phyloP scores from a whole-genome alignment of 495 filamentous ascomycete genomes.

The Oleoguttula mirabilis region DNA sequence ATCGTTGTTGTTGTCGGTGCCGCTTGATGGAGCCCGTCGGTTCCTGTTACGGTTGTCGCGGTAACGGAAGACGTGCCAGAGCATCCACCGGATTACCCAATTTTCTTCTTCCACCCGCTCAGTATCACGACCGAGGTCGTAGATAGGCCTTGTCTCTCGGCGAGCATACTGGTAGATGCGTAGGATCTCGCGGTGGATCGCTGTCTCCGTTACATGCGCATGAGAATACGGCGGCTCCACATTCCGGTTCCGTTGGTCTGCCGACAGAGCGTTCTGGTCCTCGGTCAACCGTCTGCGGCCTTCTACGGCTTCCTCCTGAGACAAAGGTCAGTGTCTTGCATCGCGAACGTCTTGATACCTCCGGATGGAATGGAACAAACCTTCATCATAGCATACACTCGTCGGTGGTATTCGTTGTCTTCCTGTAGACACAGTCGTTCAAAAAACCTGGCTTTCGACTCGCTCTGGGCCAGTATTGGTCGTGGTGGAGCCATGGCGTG shows the following conservation, averaged over 20 bases:
- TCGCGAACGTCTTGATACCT: too few relatives aligned
- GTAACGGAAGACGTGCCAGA: slow-evolving; percentile 34
- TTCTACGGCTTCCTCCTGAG: slow-evolving; percentile 27
- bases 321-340: too few relatives aligned
- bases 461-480: slow-evolving; percentile 20
- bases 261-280: slow-evolving; percentile 17
- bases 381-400: slow-evolving; percentile 25
- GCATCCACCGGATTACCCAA: slow-evolving; percentile 30
- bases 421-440: slow-evolving; percentile 22
- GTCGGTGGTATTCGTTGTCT: slow-evolving; percentile 16
- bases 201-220: slow-evolving; percentile 28
- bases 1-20: slow-evolving; percentile 2
- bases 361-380: too few relatives aligned
- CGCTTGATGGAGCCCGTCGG: slow-evolving; percentile 2
- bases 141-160: slow-evolving; percentile 18
- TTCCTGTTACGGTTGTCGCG: slow-evolving; percentile 27
- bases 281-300: slow-evolving; percentile 24
- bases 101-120: slow-evolving; percentile 27
- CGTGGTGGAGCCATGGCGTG: slow-evolving; percentile 10
- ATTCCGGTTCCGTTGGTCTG: slow-evolving; percentile 8
- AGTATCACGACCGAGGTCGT: slow-evolving; percentile 23
- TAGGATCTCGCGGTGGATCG: slow-evolving; percentile 26
- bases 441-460: slow-evolving; percentile 24
- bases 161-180: slow-evolving; percentile 19
- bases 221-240: slow-evolving; percentile 24